A percentile compares a stretch with the other conserved stretches of the same genome.
phyloP scores from a whole-genome alignment of 2,329 filamentous ascomycete genomes.

The Neonectria ditissima region DNA sequence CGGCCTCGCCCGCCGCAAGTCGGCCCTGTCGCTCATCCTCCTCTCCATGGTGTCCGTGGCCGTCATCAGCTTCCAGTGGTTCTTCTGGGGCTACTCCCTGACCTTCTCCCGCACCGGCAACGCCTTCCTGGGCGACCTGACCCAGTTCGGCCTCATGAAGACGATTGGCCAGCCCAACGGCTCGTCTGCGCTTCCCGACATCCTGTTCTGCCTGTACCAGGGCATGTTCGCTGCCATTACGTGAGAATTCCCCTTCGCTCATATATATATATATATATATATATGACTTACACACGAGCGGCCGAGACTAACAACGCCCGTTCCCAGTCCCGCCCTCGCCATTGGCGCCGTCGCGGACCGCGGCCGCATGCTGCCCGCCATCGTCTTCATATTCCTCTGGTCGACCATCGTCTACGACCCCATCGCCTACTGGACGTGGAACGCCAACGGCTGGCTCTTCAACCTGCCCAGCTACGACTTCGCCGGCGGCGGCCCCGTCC shows the following conservation, averaged over 20 bases:
- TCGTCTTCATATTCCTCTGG: constrained; percentile 78
- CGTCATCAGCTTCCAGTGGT: constrained; percentile 91
- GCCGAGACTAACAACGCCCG: constrained; percentile 23
- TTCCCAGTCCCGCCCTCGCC: constrained; percentile 65
- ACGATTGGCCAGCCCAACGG: constrained; percentile 82
- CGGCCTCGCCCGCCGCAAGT: constrained; percentile 88
- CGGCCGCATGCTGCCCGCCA: constrained; percentile 69
- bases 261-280: too few relatives aligned
- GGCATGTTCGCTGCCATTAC: constrained; percentile 93
- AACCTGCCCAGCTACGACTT: constrained; percentile 78
- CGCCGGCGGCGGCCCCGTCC: constrained; percentile 80
- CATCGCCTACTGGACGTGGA: constrained; percentile 84
- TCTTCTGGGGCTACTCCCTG: constrained; percentile 93
- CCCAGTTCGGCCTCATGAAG: constrained; percentile 84
- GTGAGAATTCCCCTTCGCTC: constrained; percentile 69
- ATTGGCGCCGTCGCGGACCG: constrained; percentile 72
- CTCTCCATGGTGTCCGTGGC: constrained; percentile 84
- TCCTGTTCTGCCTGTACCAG: constrained; percentile 88
- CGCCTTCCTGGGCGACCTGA: constrained; percentile 81
- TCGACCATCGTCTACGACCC: constrained; percentile 78
- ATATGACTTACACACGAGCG: too few relatives aligned
- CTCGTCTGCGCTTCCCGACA: constrained; percentile 77
- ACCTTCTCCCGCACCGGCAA: constrained; percentile 85
- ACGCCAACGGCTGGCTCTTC: constrained; percentile 77
- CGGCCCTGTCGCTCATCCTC: constrained; percentile 87